Percentiles rank a stretch among this genome's conserved stretches.
These are phyloP conservation scores for Pleurotus giganteus DNA, from an alignment of 768 basidiomycete genomes.

Conservation along the genomic window DNA sequence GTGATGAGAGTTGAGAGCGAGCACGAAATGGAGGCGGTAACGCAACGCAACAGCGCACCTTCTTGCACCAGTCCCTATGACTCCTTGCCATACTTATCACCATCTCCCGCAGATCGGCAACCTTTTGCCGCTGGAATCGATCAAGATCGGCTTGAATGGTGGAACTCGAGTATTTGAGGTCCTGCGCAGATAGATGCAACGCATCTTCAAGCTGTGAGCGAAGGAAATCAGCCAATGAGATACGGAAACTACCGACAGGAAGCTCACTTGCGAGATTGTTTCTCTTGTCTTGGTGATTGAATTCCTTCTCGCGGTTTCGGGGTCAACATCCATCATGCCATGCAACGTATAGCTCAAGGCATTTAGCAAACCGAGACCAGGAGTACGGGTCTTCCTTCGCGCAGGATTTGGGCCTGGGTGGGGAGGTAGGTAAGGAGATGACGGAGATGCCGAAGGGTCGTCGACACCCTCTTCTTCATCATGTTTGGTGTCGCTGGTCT, in stretches of 20 bases:
- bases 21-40: conserved; percentile 8
- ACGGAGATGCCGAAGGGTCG: conserved; percentile 19
- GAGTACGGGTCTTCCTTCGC: conserved; percentile 52
- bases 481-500: conserved; percentile 18
- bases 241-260: background rate
- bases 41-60: conserved; percentile 47
- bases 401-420: conserved; percentile 78
- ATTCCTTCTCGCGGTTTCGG: conserved; percentile 91
- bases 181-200: conserved; percentile 86
- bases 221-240: conserved; percentile 7
- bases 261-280: conserved; percentile 84
- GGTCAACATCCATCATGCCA: conserved; percentile 99
- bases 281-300: conserved; percentile 94
- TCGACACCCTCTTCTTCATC: conserved; percentile 10
- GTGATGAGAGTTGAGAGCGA: conserved; percentile 8
- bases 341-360: conserved; percentile 94
- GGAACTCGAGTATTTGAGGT: conserved; percentile 93
- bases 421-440: conserved; percentile 59
- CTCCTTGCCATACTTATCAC: conserved; percentile 83
- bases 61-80: conserved; percentile 96
- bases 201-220: conserved; percentile 84
- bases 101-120: conserved; percentile 95
- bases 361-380: conserved; percentile 84
- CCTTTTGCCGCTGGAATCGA: conserved; percentile 98
- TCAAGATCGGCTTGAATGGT: conserved; percentile 98